Percentiles rank a stretch among this genome's conserved stretches.
phyloP scores from a whole-genome alignment of 75 land plant genomes.

The Ceratopteris richardii region DNA sequence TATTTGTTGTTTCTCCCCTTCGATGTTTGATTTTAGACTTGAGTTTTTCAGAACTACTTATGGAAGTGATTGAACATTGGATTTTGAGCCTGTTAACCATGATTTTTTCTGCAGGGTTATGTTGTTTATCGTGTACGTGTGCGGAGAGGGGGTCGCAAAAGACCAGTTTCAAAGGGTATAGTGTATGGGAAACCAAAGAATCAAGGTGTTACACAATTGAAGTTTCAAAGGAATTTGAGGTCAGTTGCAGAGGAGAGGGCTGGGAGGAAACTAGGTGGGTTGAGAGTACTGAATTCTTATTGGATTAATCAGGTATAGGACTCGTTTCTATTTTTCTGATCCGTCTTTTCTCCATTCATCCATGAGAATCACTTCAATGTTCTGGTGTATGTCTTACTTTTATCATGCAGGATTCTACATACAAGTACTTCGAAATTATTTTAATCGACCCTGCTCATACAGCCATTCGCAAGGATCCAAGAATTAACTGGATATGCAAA shows the following conservation, averaged over 20 bases:
- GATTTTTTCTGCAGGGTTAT: slow-evolving; percentile 23
- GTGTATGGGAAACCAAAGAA: slow-evolving; percentile 30
- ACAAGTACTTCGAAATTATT: slow-evolving; percentile 39
- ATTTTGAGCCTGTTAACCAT: no score
- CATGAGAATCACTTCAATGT: no score
- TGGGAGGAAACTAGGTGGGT: slow-evolving; percentile 39
- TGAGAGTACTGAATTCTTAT: slow-evolving; percentile 42
- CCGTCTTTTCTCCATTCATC: no score
- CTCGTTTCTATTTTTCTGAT: no score
- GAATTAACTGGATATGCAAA: slow-evolving; percentile 54
- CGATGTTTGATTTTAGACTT: no score
- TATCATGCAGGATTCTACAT: slow-evolving; percentile 31
- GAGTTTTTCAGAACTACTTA: no score
- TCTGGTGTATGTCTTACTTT: no score
- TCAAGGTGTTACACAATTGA: slow-evolving; percentile 43
- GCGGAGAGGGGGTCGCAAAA: slow-evolving; percentile 39
- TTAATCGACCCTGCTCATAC: slow-evolving; percentile 37
- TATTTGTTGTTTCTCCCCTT: no score
- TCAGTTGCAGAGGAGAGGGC: slow-evolving; percentile 46
- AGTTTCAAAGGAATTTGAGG: slow-evolving; percentile 37
- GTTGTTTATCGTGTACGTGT: slow-evolving; percentile 46
- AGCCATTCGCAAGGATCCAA: slow-evolving; percentile 46
- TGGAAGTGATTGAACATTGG: no score
- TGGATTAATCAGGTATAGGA: slow-evolving; percentile 40
- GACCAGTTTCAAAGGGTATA: slow-evolving; percentile 40